A percentile compares a stretch with the other conserved stretches of the same genome.
phyloP scores from a whole-genome alignment of 164 flowering plant genomes.

The Vitis riparia region DNA sequence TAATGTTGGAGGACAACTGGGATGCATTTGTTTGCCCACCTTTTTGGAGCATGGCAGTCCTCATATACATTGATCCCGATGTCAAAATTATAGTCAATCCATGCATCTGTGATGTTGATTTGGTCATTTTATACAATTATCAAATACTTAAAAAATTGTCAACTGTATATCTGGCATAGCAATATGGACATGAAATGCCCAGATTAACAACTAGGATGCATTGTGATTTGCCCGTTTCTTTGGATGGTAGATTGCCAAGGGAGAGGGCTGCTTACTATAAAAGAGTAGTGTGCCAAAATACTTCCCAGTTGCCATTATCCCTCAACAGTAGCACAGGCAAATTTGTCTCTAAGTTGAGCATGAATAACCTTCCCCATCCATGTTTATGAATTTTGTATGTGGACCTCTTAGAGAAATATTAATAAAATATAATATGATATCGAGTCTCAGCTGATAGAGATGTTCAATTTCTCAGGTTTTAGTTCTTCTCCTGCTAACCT shows the following conservation, averaged over 20 bases:
- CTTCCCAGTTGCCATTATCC: background rate
- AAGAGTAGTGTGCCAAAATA: background rate
- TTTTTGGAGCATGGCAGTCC: background rate
- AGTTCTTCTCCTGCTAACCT: constrained; percentile 79
- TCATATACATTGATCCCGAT: too few relatives aligned
- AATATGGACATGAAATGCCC: background rate
- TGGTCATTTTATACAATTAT: background rate
- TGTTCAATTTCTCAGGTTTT: constrained; percentile 49
- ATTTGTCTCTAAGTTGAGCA: background rate
- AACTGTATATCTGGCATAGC: background rate
- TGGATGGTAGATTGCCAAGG: background rate
- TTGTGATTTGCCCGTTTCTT: background rate
- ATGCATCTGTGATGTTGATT: background rate
- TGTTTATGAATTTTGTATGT: background rate
- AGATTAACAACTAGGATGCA: background rate
- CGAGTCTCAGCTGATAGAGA: background rate
- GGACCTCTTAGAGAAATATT: background rate
- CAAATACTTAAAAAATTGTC: background rate
- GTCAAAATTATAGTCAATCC: background rate
- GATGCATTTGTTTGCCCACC: background rate
- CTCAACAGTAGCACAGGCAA: background rate
- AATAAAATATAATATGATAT: background rate
- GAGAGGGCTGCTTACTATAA: background rate
- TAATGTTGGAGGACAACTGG: background rate
- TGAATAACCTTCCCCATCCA: background rate